Conservation (phyloP, 768 basidiomycete genomes). For the Leucocoprinus birnbaumii region DNA sequence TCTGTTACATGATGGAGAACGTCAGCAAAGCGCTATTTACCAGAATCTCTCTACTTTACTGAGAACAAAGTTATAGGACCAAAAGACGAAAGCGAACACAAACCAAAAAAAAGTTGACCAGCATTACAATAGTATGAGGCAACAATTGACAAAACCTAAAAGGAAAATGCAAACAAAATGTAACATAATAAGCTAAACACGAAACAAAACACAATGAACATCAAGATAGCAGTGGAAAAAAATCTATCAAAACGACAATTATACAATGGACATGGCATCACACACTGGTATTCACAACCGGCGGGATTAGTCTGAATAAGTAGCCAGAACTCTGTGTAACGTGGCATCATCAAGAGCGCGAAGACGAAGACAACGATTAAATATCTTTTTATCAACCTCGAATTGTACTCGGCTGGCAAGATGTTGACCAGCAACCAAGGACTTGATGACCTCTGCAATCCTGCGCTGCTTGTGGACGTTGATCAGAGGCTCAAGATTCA, state of each 20-base stretch:
- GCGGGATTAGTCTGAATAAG: conserved; percentile 17
- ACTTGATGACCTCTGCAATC: conserved; percentile 79
- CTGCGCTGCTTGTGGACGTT: conserved; percentile 87
- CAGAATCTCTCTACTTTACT: not conserved
- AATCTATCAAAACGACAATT: conserved; percentile 1
- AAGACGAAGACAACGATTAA: conserved; percentile 71
- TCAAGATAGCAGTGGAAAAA: not conserved
- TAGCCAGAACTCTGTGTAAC: conserved; percentile 38
- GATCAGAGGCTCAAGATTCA: conserved; percentile 82
- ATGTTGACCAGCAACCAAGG: conserved; percentile 79
- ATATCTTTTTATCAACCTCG: conserved; percentile 70
- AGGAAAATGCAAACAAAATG: not conserved
- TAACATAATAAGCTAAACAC: not conserved
- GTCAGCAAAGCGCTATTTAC: no score
- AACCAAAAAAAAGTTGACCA: not conserved
- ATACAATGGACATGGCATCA: no score
- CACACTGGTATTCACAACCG: not conserved
- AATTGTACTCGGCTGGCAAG: conserved; percentile 72
- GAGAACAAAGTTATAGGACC: not conserved
- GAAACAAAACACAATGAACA: not conserved
- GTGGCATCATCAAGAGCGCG: conserved; percentile 58
- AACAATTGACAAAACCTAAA: conserved; percentile 2
- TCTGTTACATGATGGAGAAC: no score
- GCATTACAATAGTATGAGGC: conserved; percentile 2
- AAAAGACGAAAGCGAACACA: not conserved